Evolutionary conservation across 1,139 yeast genomes (phyloP).

Genomic region (Yarrowia galli): DNA sequence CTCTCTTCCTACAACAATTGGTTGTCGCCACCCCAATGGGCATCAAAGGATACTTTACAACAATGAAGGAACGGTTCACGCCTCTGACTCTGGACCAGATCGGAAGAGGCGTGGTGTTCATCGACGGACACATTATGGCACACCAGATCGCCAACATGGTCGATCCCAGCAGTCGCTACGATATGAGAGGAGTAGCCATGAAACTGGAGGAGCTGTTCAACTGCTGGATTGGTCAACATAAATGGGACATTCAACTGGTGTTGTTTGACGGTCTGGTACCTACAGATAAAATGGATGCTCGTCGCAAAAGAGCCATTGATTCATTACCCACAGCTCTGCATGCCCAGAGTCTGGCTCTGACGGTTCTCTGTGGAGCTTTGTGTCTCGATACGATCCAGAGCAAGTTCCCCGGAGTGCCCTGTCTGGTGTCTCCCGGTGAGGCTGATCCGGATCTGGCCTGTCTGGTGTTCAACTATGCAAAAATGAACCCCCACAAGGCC

Average conservation of each 20-base stretch:
- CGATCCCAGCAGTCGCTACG: constrained; percentile 23
- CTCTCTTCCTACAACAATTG: too few species aligned
- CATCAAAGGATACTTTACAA: constrained; percentile 22
- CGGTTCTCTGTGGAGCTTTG: constrained; percentile 25
- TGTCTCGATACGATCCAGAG: constrained; percentile 31
- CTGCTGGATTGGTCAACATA: constrained; percentile 31
- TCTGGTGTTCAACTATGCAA: constrained; percentile 21
- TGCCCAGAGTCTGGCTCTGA: constrained; percentile 14
- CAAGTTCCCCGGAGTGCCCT: constrained; percentile 11
- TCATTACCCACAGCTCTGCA: constrained; percentile 20
- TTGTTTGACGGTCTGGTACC: constrained; percentile 26
- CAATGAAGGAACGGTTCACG: constrained; percentile 26
- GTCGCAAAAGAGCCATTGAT: constrained; percentile 7
- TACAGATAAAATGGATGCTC: constrained; percentile 14
- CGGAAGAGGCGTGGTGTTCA: constrained; percentile 10
- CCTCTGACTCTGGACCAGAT: constrained; percentile 30
- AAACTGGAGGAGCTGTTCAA: constrained; percentile 28
- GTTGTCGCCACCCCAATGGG: not conserved
- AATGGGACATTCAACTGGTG: constrained; percentile 26
- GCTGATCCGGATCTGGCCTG: constrained; percentile 24
- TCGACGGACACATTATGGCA: constrained; percentile 28
- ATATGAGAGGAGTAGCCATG: constrained; percentile 19
- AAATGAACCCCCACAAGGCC: constrained; percentile 8
- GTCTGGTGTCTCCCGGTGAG: constrained; percentile 19
- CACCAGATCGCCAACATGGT: constrained; percentile 34